These are phyloP conservation scores for Plectranthus barbatus DNA, from an alignment of 257 asterid species.

Conservation along the genomic window DNA sequence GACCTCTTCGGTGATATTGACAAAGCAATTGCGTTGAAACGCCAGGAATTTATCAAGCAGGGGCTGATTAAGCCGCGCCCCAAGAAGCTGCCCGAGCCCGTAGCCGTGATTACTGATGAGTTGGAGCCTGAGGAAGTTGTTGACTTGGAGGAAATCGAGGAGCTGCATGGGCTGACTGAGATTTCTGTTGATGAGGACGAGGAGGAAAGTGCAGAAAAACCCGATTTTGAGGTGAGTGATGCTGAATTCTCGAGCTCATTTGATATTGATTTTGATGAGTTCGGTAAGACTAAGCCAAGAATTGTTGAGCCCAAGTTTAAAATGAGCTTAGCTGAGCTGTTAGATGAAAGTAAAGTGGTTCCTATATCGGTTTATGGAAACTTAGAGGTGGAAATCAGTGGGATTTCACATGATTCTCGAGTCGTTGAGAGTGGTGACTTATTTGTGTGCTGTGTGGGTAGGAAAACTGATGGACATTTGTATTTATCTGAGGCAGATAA, in stretches of 20 bases:
- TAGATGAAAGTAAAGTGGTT: slow-evolving; percentile 86
- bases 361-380: slow-evolving; percentile 76
- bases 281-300: slow-evolving; percentile 54
- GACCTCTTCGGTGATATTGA: slow-evolving; percentile 93
- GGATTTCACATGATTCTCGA: slow-evolving; percentile 85
- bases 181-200: slow-evolving; percentile 35
- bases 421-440: slow-evolving; percentile 83
- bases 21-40: slow-evolving; percentile 78
- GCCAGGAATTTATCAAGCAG: slow-evolving; percentile 73
- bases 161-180: slow-evolving; percentile 54
- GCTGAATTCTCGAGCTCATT: slow-evolving; percentile 38
- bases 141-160: slow-evolving; percentile 87
- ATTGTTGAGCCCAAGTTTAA: slow-evolving; percentile 73
- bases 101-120: slow-evolving; percentile 40
- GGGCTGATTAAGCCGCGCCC: slow-evolving; percentile 62
- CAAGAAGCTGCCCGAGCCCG: slow-evolving; percentile 22
- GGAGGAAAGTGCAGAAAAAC: slow-evolving; percentile 29
- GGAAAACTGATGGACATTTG: slow-evolving; percentile 61
- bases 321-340: slow-evolving; percentile 79
- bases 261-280: slow-evolving; percentile 76
- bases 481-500: slow-evolving; percentile 79
- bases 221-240: slow-evolving; percentile 60
- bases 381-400: slow-evolving; percentile 66
- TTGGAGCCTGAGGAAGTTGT: slow-evolving; percentile 83
- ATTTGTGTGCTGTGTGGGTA: slow-evolving; percentile 76